These are phyloP conservation scores for Podospora conica DNA, from an alignment of 495 filamentous ascomycete species.

Conservation along the genomic window DNA sequence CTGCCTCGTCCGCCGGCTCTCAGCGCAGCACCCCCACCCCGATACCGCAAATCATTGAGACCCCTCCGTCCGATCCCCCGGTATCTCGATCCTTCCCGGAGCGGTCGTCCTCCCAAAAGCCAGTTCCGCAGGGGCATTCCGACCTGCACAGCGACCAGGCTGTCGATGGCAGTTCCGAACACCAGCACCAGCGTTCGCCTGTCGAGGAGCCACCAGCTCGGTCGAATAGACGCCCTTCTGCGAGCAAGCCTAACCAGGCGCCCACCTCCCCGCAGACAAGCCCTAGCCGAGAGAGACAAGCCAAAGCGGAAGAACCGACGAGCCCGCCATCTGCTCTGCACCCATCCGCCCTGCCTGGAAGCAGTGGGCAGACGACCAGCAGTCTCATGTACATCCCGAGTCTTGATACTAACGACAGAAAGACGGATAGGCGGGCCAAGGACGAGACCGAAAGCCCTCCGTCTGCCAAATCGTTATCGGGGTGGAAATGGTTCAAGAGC, in stretches of 20 bases:
- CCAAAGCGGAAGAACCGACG: conserved; percentile 2
- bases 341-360: conserved; percentile 65
- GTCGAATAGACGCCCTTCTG: conserved; percentile 41
- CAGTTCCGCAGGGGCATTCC: conserved; percentile 25
- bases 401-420: conserved; percentile 62
- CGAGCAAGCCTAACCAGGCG: conserved; percentile 28
- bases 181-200: conserved; percentile 11
- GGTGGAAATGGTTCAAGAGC: conserved; percentile 59
- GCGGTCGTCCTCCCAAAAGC: conserved; percentile 52
- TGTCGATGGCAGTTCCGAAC: background rate
- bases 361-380: conserved; percentile 61
- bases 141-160: conserved; percentile 9
- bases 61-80: conserved; percentile 48
- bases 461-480: conserved; percentile 66
- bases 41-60: conserved; percentile 66
- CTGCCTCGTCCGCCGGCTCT: conserved; percentile 23
- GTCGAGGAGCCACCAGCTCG: conserved; percentile 39
- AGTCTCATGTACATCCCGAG: conserved; percentile 81
- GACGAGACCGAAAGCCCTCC: conserved; percentile 37
- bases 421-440: conserved; percentile 47
- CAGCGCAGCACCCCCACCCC: conserved; percentile 26
- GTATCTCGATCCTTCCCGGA: conserved; percentile 37
- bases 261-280: conserved; percentile 7
- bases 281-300: conserved; percentile 17
- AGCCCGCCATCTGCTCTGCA: conserved; percentile 47